These are phyloP conservation scores for Angophora floribunda DNA, from an alignment of 345 rosid genomes.

Conservation along the genomic window DNA sequence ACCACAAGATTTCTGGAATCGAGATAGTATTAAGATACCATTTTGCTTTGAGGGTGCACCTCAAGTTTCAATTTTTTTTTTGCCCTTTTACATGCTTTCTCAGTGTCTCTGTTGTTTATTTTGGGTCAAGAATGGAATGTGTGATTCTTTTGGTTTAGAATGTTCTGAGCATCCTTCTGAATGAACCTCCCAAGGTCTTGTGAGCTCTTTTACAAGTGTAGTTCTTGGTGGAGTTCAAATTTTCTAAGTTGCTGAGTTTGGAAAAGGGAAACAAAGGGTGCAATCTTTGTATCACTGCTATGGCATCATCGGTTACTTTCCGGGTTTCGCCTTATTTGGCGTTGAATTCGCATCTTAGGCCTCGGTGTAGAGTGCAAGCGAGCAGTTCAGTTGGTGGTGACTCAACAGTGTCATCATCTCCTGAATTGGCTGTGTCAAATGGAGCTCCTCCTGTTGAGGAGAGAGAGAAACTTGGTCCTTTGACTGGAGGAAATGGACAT, in stretches of 20 bases:
- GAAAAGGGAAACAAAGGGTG: background rate
- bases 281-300: background rate
- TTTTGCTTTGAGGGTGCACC: background rate
- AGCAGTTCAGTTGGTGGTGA: background rate
- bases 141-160: background rate
- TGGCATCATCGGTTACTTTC: background rate
- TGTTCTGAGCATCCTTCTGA: background rate
- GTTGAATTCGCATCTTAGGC: background rate
- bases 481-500: background rate
- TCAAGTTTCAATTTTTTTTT: background rate
- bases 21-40: background rate
- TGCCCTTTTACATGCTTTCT: background rate
- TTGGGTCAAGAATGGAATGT: background rate
- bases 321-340: background rate
- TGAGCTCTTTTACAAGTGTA: background rate
- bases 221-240: background rate
- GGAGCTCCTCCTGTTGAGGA: background rate
- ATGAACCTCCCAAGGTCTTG: background rate
- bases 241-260: background rate
- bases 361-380: background rate
- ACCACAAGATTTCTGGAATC: background rate
- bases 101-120: background rate
- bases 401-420: background rate
- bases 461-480: background rate
- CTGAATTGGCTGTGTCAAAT: background rate